Percentiles rank a stretch among this genome's conserved stretches.
These are phyloP conservation scores for Podospora conica DNA, from an alignment of 495 filamentous ascomycete species.

Conservation along the genomic window DNA sequence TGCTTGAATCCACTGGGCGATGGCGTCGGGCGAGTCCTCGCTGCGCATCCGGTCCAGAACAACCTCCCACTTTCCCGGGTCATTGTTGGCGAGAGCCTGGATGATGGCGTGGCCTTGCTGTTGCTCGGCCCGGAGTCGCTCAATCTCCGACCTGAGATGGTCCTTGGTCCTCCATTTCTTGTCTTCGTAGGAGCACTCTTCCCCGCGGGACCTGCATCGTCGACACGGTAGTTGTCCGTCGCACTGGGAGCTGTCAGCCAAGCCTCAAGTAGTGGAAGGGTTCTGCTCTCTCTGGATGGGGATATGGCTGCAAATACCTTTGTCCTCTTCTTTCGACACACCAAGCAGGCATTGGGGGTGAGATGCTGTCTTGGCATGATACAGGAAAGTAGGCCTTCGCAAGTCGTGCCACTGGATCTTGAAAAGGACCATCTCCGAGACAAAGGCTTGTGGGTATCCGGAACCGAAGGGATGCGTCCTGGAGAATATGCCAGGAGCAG, in stretches of 20 bases:
- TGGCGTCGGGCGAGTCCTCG: conserved; percentile 24
- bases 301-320: conserved; percentile 14
- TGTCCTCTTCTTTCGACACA: conserved; percentile 25
- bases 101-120: conserved; percentile 25
- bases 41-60: conserved; percentile 20
- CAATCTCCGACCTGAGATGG: conserved; percentile 29
- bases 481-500: background rate
- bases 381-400: background rate
- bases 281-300: background rate
- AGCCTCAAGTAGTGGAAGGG: background rate
- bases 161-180: conserved; percentile 32
- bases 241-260: conserved; percentile 20
- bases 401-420: background rate
- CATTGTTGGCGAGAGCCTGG: conserved; percentile 23
- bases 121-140: conserved; percentile 24
- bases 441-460: background rate
- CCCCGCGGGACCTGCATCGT: conserved; percentile 24
- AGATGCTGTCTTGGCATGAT: conserved; percentile 28
- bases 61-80: conserved; percentile 19
- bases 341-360: conserved; percentile 25
- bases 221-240: conserved; percentile 27
- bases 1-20: conserved; percentile 27
- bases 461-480: background rate
- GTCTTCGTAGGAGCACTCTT: conserved; percentile 29
- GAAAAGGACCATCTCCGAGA: background rate